Evolutionary conservation across 2,329 filamentous ascomycete species (phyloP), one percentile per base, ranked within the genome.

Genomic region (Xylaria sp.): DNA sequence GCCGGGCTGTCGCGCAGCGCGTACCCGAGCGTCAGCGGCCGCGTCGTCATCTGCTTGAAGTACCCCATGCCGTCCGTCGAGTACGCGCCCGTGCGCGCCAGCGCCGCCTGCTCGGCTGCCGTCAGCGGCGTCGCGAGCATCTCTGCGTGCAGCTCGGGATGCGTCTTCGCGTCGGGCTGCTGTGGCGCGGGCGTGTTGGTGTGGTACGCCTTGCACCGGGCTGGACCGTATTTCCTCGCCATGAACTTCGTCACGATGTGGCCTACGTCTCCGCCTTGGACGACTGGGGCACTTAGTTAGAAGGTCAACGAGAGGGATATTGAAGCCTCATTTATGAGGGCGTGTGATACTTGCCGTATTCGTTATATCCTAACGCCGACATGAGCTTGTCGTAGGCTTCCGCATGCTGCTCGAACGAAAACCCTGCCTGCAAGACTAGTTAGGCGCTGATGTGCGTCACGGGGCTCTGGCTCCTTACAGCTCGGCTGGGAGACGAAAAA

Each of bases 311-410:
- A 23, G 31, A 9, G n/a, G 1, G 31, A 19, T 17, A 3, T n/a
- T 1, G 10, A 9, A 8, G 11, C 13, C 3, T 43, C 27, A n/a
- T 8, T 13, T 17, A 25, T 41, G 17, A 0, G 1, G 17, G 17
- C 3, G 21, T 52, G 4, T 17, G 11, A 5, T 19, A 15, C 31
- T 31, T 27, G 47, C 53, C 33, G 17, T 58, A 62, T 55, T 47
- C 54, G 5, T 57, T 43, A 15, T 62, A 62, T 41, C 59, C 54
- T 17, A 58, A 23, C 8, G 31, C 37, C 10, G 49, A 31, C 59
- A 62, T 62, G 15, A 62, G 46, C 35, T 62, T 54, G 33, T 62
- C 46, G 15, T 58, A 56, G 5, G 48, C 54, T 41, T 62, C 59
- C 23, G 47, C 59, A 49, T 58, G 54, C 27, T 58, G 59, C n/a